Base-by-base conservation (phyloP, 345 rosid species). In the Carallia pectinifolia region DNA sequence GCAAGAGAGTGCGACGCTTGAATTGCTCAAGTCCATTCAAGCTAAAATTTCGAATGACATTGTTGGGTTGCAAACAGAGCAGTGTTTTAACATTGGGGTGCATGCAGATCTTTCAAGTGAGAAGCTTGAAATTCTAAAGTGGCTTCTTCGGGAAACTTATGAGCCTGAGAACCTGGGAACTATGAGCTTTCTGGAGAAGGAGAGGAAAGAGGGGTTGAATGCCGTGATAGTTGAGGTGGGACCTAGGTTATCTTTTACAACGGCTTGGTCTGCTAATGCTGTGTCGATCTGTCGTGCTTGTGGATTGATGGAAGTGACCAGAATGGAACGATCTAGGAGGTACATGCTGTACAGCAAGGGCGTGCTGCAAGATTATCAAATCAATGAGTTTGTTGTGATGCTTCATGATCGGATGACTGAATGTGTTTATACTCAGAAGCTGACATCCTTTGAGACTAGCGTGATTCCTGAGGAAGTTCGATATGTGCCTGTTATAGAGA, bases 401-500 rank as follows among this genome's bases (percentile, higher is more conserved):
- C 93, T 94, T 68, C 97, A 92, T 73, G 97, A 92, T 74, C 81
- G 96, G 59, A 91, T 92, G 98, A 91, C 97, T 0, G 98, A 94
- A 72, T 87, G 96, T 68, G 86, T 87, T 58, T 94, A 88, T 82
- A 4, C 74, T 0, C 82, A 87, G 58, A 90, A 64, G 81, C 72
- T 90, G 73, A 47, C 74, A 27, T 94, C 96, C 33, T 94, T 90
- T 37, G 85, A 84, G 72, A 87, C 97, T 29, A 87, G 77, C 76
- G 82, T 86, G 6, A 82, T 81, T 62, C 96, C 95, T 0, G 96
- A 94, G 79, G 96, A 90, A 74, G 89, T 94, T 4, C 71, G 70
- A 29, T 82, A 56, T 72, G 81, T 94, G 64, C 96, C 93, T 62
- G 87, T 91, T 47, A 90, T 94, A 86, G 97, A 94, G 84, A 91